Conservation (phyloP, 2,329 filamentous ascomycete genomes). For the Scedosporium minutisporum region DNA sequence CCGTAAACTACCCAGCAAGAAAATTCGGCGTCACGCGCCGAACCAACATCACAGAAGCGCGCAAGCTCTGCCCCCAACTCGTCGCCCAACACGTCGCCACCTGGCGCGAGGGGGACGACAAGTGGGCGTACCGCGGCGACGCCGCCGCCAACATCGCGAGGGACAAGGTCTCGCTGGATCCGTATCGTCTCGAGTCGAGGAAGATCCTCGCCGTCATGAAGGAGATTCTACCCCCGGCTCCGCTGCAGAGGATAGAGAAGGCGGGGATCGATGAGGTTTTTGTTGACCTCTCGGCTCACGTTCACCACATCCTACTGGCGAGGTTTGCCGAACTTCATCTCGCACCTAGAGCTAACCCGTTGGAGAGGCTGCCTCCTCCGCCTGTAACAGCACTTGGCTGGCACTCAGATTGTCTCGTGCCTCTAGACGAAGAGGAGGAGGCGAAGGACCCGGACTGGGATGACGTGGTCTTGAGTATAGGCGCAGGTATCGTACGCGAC, state of each 20-base stretch:
- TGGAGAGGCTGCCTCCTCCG: conserved; percentile 63
- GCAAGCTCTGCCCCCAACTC: conserved; percentile 75
- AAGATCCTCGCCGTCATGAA: conserved; percentile 75
- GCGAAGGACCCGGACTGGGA: conserved; percentile 89
- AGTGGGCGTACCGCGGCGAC: conserved; percentile 84
- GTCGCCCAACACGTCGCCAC: conserved; percentile 89
- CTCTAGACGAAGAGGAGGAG: conserved; percentile 67
- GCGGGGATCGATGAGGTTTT: conserved; percentile 95
- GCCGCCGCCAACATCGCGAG: conserved; percentile 69
- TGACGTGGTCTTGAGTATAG: conserved; percentile 77
- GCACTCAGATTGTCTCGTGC: conserved; percentile 72
- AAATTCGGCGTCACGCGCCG: conserved; percentile 70
- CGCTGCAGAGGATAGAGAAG: conserved; percentile 73
- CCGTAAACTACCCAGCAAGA: conserved; percentile 89
- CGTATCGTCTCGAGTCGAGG: conserved; percentile 76
- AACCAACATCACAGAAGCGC: conserved; percentile 70
- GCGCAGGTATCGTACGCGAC: conserved; percentile 75
- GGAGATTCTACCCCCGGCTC: conserved; percentile 56
- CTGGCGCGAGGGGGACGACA: conserved; percentile 83
- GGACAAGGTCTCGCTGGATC: conserved; percentile 90
- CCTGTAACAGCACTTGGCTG: conserved; percentile 64
- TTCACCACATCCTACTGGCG: conserved; percentile 65
- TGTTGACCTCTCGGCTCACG: conserved; percentile 76
- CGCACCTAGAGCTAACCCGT: conserved; percentile 64
- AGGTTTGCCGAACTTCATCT: conserved; percentile 65